Evolutionary conservation across 495 filamentous ascomycete genomes (phyloP).

Genomic region (Podospora didyma): DNA sequence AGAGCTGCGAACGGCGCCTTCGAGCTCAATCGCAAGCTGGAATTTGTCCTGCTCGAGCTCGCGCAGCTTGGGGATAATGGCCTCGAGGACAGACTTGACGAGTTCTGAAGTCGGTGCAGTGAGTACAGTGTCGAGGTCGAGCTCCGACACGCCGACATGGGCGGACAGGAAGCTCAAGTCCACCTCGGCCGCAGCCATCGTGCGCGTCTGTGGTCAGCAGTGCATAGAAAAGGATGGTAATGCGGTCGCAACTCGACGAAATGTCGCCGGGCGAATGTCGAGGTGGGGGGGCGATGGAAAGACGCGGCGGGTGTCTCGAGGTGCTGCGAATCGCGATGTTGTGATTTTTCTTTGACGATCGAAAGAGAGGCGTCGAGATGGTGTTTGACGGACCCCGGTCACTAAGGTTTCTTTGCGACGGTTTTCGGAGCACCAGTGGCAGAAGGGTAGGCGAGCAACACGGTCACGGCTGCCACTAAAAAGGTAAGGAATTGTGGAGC

Average conservation of each 20-base stretch:
- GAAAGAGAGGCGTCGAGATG: neutral
- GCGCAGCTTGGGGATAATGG: slow-evolving; percentile 67
- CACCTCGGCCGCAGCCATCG: slow-evolving; percentile 71
- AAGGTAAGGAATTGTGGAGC: no score
- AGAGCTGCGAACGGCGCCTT: slow-evolving; percentile 74
- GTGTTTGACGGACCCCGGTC: neutral
- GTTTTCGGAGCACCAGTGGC: neutral
- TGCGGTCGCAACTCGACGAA: neutral
- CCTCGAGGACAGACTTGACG: slow-evolving; percentile 62
- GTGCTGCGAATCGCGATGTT: slow-evolving; percentile 5
- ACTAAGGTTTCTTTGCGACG: neutral
- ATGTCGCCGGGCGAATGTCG: neutral
- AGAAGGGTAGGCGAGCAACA: neutral
- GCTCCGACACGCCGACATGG: slow-evolving; percentile 68
- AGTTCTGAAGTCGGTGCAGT: slow-evolving; percentile 75
- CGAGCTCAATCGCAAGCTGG: slow-evolving; percentile 84
- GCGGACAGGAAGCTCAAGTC: slow-evolving; percentile 73
- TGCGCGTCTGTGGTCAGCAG: slow-evolving; percentile 25
- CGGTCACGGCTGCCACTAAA: no score
- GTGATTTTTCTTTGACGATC: slow-evolving; percentile 9
- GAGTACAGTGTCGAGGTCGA: slow-evolving; percentile 58
- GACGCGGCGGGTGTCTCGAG: neutral
- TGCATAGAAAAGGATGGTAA: slow-evolving; percentile 9
- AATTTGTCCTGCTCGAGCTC: slow-evolving; percentile 86
- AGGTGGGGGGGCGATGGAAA: neutral